Conservation (phyloP, 495 filamentous ascomycete species). For the Parmelia sp. region DNA sequence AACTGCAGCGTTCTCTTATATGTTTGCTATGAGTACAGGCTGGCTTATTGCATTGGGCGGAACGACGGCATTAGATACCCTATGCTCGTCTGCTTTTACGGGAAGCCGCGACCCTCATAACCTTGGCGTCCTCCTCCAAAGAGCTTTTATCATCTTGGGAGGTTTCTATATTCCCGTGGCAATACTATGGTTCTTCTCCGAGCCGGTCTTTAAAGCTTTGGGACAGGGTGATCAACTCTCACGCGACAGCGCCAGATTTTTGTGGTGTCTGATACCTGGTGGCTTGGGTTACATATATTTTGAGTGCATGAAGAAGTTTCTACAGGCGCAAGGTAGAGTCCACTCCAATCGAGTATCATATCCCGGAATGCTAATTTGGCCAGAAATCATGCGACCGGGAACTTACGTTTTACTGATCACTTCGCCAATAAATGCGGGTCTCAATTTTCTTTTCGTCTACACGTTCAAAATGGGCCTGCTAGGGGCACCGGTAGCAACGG, state of each 20-base stretch:
- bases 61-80: slow-evolving; percentile 82
- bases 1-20: slow-evolving; percentile 80
- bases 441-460: slow-evolving; percentile 81
- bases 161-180: slow-evolving; percentile 72
- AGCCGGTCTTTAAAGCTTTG: slow-evolving; percentile 66
- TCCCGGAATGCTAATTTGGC: not conserved
- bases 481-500: slow-evolving; percentile 77
- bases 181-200: slow-evolving; percentile 69
- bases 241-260: slow-evolving; percentile 64
- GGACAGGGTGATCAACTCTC: slow-evolving; percentile 78
- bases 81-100: slow-evolving; percentile 82
- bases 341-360: not conserved
- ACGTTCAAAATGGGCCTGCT: slow-evolving; percentile 62
- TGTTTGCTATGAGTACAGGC: slow-evolving; percentile 88
- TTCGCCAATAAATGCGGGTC: slow-evolving; percentile 65
- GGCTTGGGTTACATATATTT: slow-evolving; percentile 90
- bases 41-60: slow-evolving; percentile 93
- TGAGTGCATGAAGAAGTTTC: slow-evolving; percentile 84
- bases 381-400: slow-evolving; percentile 79
- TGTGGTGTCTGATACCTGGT: slow-evolving; percentile 73
- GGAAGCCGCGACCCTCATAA: slow-evolving; percentile 76
- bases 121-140: slow-evolving; percentile 74
- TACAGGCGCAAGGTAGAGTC: slow-evolving; percentile 74
- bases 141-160: slow-evolving; percentile 67
- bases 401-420: slow-evolving; percentile 83